These are phyloP conservation scores for Penicillium coffeae DNA, from an alignment of 495 filamentous ascomycete species.

Conservation along the genomic window DNA sequence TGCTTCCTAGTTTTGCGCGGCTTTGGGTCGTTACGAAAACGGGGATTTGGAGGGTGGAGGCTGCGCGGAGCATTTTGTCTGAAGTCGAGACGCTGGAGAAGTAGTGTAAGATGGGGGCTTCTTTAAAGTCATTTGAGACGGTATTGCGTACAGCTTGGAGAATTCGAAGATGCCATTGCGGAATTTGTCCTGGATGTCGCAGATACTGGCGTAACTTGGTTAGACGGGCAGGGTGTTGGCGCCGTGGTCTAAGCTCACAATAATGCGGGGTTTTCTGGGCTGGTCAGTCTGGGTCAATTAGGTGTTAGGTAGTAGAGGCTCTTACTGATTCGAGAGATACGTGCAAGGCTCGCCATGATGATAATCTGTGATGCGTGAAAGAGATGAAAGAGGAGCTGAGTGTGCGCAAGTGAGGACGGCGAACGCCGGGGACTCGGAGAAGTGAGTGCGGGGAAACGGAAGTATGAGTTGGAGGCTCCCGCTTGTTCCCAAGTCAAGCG, in stretches of 20 bases:
- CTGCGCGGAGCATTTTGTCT: conserved; percentile 41
- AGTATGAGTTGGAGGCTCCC: no score
- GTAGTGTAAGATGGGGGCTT: neutral
- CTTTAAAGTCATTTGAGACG: neutral
- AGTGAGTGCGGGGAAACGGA: neutral
- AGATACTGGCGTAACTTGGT: conserved; percentile 59
- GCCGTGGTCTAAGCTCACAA: conserved; percentile 48
- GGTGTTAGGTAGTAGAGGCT: neutral
- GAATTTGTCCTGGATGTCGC: conserved; percentile 96
- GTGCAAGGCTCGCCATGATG: neutral
- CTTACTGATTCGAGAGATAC: neutral
- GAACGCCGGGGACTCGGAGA: neutral
- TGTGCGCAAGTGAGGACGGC: neutral
- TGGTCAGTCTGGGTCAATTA: conserved; percentile 13
- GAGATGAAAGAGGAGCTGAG: neutral
- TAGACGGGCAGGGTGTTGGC: conserved; percentile 6
- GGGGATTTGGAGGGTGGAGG: conserved; percentile 66
- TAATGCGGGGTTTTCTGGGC: conserved; percentile 60
- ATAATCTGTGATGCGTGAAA: neutral
- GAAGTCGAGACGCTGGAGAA: conserved; percentile 30
- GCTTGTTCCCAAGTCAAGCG: no score
- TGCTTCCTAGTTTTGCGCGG: conserved; percentile 67
- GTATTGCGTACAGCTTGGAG: conserved; percentile 59
- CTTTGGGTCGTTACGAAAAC: conserved; percentile 83
- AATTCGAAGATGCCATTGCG: conserved; percentile 76